Percentiles rank a stretch among this genome's conserved stretches.
Evolutionary conservation across 805 yeast genomes (phyloP).

Genomic region (Naumovozyma castellii): DNA sequence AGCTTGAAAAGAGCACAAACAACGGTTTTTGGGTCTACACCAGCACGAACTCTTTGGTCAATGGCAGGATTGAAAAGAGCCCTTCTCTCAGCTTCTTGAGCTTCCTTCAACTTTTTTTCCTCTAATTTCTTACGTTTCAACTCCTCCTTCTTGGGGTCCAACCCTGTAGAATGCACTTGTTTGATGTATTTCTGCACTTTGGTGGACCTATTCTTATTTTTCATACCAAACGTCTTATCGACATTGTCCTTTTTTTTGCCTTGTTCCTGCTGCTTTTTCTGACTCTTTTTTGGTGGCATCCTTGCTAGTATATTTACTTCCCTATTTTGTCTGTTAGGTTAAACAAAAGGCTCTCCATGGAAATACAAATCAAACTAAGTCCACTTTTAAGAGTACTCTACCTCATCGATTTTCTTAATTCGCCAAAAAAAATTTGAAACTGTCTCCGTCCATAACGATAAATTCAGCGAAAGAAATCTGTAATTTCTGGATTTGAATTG

Average conservation of each 20-base stretch:
- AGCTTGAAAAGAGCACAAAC: constrained; percentile 84
- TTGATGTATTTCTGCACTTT: constrained; percentile 69
- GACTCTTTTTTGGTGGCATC: constrained; percentile 75
- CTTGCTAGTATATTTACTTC: constrained; percentile 4
- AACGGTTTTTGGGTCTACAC: constrained; percentile 93
- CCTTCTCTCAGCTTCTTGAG: constrained; percentile 80
- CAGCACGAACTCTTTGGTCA: constrained; percentile 86
- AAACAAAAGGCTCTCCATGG: too few species aligned
- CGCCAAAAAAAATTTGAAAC: not conserved
- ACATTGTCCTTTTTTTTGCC: constrained; percentile 58
- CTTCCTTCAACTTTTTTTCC: constrained; percentile 85
- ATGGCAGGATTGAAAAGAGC: constrained; percentile 58
- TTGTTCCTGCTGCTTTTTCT: constrained; percentile 38
- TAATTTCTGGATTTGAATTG: not conserved
- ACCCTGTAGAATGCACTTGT: constrained; percentile 55
- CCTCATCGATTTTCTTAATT: not conserved
- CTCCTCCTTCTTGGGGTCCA: constrained; percentile 62
- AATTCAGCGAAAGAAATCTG: not conserved
- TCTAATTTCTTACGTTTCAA: constrained; percentile 56
- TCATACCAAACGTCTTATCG: constrained; percentile 92
- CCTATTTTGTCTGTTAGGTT: too few species aligned
- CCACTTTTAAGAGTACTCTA: too few species aligned
- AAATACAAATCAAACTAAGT: too few species aligned
- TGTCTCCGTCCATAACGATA: not conserved
- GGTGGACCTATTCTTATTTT: constrained; percentile 88